Evolutionary conservation across 495 filamentous ascomycete species (phyloP).

Genomic region (Aspergillus baeticus): DNA sequence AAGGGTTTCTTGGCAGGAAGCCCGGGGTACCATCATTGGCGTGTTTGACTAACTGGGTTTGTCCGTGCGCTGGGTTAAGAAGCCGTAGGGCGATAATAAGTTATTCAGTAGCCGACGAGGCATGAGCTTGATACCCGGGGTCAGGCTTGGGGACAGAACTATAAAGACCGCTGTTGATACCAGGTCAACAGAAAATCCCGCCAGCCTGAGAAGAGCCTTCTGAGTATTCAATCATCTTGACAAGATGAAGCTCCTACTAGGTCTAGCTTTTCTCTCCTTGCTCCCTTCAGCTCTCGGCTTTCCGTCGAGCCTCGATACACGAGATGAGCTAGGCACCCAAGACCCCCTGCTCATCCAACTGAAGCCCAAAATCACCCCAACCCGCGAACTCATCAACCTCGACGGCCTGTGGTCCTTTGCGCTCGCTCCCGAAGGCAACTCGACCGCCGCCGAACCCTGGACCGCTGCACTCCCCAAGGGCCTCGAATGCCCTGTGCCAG

Average conservation of each 20-base stretch:
- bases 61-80: no score
- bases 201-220: no score
- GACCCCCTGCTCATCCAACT: neutral
- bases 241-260: neutral
- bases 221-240: no score
- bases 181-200: no score
- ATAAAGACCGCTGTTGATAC: no score
- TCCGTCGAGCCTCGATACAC: neutral
- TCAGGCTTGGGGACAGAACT: no score
- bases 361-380: neutral
- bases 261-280: neutral
- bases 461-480: neutral
- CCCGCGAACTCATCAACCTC: neutral
- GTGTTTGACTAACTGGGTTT: no score
- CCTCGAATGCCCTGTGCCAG: neutral
- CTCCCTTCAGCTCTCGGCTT: neutral
- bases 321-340: neutral
- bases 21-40: no score
- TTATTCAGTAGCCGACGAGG: no score
- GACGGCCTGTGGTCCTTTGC: conserved; percentile 1
- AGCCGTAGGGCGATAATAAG: no score
- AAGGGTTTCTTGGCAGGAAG: no score
- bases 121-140: no score
- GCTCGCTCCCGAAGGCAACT: neutral
- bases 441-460: neutral